Base-by-base conservation (phyloP, 2,329 filamentous ascomycete species). In the Mariannaea elegans region DNA sequence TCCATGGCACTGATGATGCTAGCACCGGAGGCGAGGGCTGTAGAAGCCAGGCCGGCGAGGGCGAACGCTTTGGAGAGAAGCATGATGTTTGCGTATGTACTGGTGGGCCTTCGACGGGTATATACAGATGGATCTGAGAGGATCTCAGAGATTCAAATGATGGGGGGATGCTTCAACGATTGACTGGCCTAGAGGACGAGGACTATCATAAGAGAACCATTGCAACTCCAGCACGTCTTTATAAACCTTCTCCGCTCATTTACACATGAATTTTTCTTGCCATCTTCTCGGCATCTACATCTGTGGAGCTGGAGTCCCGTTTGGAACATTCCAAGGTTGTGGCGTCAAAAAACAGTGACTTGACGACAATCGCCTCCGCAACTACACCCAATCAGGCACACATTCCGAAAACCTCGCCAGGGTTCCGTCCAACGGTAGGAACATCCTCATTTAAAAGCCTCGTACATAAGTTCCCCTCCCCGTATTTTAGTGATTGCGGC, bases 1-100 rank as follows among this genome's bases (percentile, higher is more conserved):
- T 69, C 61, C 51, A 81, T 72, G 61, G 78, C 73, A 19, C 59
- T 61, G 36, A 71, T 64, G 60, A 81, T 78, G 32, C 72, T 57
- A 39, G 71, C 68, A 45, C 72, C 75, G 56, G 74, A 72, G 53
- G 75, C 76, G 54, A 78, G 52, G 57, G 62, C 68, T 23, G 62
- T 66, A 56, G 63, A 50, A 41, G 61, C 60, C 31, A 73, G 65
- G 61, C 64, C 61, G 19, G 63, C 42, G 27, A 68, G 52, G 45
- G 64, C 46, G 62, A 75, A 47, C 49, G 69, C 21, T 36, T 63
- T 66, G 51, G 59, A 41, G 39, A 73, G 54, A 61, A 61, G 65
- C 69, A 72, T 73, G 23, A 31, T 64, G 60, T 54, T 41, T 29
- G 29, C 16, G 13, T 39, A 18, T 9, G 27, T 10, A 34, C 14